Evolutionary conservation across 1,284 basidiomycete species (phyloP), one percentile per base, ranked within the genome.

Genomic region (Sporisorium iseilematis-ciliati): DNA sequence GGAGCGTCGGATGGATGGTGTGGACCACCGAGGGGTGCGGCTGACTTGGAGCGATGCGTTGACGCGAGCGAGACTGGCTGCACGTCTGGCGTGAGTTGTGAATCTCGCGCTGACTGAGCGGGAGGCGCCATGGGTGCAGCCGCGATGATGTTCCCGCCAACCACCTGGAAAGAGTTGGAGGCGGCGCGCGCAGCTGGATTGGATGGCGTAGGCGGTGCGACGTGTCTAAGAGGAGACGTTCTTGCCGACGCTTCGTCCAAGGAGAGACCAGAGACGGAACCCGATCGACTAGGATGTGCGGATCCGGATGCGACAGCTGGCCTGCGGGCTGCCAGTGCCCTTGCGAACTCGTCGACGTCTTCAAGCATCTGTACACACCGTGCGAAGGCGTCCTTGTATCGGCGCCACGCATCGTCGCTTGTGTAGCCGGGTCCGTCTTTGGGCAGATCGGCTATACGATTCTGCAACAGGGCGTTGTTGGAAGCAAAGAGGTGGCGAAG

Each of bases 151-250:
- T 55, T 68, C 41, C 65, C 65, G 35, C 71, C 71, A 1, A 69
- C 53, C 23, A 69, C 54, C 49, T 74, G 65, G n/a, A 65, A 74
- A 0, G 71, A 74, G 50, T 25, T 65, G 6, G 65, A 74, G 1
- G 42, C 29, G 12, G 57, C 46, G 5, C 65, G 52, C 11, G 50
- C 16, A 7, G 55, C 31, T 5, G 50, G 7, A 3, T 38, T 29
- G 7, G 50, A 26, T 2, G 43, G 3, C 16, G 40, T 18, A 12
- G 23, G 18, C 0, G 35, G 16, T 25, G 25, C 52, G 2, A 12
- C 6, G 7, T 41, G 55, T 20, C 42, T 21, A 1, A 33, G 29
- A n/a, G 41, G 53, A 4, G 38, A 18, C 4, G 49, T 18, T 40
- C 31, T 50, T 14, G 38, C 25, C 12, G 51, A 50, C n/a, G 40